phyloP scores from a whole-genome alignment of 192 early-diverging fungal genomes.

The Coemansia sp. region DNA sequence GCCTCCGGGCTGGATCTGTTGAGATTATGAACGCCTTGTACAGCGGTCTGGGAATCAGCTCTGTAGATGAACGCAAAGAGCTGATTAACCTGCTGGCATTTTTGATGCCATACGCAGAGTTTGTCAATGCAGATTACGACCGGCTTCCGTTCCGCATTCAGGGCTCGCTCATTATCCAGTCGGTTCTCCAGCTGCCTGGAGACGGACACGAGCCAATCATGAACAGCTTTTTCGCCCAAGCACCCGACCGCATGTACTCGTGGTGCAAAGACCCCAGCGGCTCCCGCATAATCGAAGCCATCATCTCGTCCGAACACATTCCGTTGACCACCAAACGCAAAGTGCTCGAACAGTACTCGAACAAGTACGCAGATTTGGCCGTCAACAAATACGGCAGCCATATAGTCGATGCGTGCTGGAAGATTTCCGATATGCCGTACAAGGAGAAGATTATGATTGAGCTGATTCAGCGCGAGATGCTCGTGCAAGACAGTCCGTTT shows the following conservation, averaged over 20 bases:
- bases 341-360: conserved; percentile 44
- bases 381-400: conserved; percentile 76
- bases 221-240: neutral
- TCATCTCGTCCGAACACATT: neutral
- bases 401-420: conserved; percentile 78
- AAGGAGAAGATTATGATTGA: conserved; percentile 72
- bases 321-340: neutral
- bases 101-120: neutral
- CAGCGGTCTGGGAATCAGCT: neutral
- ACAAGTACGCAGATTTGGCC: conserved; percentile 49
- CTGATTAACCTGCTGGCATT: neutral
- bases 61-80: neutral
- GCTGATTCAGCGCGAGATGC: conserved; percentile 58
- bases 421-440: conserved; percentile 63
- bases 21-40: neutral
- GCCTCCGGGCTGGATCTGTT: neutral
- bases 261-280: neutral
- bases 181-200: neutral
- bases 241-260: neutral
- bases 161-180: neutral
- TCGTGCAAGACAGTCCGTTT: conserved; percentile 62
- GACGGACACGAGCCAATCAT: neutral
- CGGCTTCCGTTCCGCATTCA: neutral
- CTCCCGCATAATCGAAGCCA: neutral
- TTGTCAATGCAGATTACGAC: neutral